Percentiles rank a stretch among this genome's conserved stretches.
These are phyloP conservation scores for Linnemannia schmuckeri DNA, from an alignment of 192 early-diverging fungal genomes.

Conservation along the genomic window DNA sequence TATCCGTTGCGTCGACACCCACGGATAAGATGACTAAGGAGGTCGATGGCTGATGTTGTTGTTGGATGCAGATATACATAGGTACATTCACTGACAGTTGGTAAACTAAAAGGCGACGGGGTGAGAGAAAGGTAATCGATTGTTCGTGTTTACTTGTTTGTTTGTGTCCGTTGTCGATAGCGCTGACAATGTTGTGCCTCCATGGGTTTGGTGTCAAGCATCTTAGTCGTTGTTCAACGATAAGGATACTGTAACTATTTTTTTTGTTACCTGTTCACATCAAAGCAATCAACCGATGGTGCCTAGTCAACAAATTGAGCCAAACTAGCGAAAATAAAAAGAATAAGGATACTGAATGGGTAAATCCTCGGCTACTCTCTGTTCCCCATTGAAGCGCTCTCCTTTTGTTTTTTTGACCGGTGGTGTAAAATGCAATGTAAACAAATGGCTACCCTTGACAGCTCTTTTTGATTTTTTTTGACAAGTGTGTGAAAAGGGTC, in stretches of 20 bases:
- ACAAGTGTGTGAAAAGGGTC: not conserved
- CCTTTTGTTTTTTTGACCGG: no score
- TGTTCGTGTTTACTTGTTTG: not conserved
- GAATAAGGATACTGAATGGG: no score
- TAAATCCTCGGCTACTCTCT: no score
- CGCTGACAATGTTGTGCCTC: not conserved
- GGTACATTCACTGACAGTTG: not conserved
- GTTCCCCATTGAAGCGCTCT: no score
- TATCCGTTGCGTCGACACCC: not conserved
- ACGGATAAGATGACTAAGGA: slow-evolving; percentile 23
- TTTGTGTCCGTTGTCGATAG: not conserved
- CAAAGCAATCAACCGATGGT: no score
- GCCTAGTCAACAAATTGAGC: no score
- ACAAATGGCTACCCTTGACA: not conserved
- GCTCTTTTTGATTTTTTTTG: not conserved
- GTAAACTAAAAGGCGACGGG: not conserved
- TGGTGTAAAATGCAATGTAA: not conserved
- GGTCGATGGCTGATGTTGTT: no score
- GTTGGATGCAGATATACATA: not conserved
- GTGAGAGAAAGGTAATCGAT: not conserved
- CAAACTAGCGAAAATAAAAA: no score
- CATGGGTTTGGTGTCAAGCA: not conserved
- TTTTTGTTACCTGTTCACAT: no score
- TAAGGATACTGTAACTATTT: not conserved
- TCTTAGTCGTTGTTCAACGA: not conserved